These are phyloP conservation scores for Paraurostyla sp. DNA, from an alignment of 73 alveolate genomes.

Conservation along the genomic window DNA sequence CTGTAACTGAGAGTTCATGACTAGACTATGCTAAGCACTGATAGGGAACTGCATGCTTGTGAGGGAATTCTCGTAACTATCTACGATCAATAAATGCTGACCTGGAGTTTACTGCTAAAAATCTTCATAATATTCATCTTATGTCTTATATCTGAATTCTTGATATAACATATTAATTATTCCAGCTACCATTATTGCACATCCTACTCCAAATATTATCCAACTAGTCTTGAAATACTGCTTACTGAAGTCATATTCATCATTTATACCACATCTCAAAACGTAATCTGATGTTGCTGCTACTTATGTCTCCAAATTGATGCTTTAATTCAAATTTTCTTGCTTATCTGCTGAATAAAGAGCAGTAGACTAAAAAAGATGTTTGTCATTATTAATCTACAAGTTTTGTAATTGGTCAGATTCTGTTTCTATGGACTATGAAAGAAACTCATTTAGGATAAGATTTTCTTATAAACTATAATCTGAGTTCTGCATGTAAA, in stretches of 20 bases:
- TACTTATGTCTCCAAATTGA: no score
- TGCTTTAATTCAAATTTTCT: no score
- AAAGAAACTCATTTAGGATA: no score
- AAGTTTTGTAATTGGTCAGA: no score
- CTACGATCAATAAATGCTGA: background rate
- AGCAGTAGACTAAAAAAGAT: no score
- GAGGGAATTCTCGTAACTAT: background rate
- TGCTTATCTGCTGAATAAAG: no score
- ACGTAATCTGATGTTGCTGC: background rate
- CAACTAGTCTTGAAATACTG: background rate
- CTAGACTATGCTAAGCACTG: background rate
- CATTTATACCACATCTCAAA: background rate
- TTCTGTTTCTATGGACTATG: no score
- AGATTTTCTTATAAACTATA: no score
- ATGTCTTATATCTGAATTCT: constrained; percentile 2
- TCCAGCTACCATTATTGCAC: constrained; percentile 1
- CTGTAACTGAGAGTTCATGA: background rate
- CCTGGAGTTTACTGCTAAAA: background rate
- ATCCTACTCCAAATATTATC: constrained; percentile 11
- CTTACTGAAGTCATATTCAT: constrained; percentile 10
- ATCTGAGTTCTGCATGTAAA: no score
- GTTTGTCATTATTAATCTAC: no score
- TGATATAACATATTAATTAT: constrained; percentile 20
- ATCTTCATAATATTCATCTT: background rate
- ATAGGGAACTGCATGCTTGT: background rate